Base-by-base conservation (phyloP, 306 rosid genomes). In the Castanospermum australe region DNA sequence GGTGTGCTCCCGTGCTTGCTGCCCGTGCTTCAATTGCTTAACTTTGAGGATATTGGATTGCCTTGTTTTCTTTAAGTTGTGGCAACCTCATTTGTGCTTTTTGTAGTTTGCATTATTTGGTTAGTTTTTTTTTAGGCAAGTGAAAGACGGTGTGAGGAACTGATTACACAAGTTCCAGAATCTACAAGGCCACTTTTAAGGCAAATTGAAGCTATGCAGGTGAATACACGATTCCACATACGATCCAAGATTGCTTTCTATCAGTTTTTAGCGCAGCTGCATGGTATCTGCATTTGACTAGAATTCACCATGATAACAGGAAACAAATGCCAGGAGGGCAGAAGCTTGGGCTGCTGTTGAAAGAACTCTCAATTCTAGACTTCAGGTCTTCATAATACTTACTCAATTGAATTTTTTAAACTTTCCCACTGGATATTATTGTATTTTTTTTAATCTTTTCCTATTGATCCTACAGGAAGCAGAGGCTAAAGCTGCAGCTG, bases 131-230 rank as follows among this genome's bases (percentile, higher is more conserved):
- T 74, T 56, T 75, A 96, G 99, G 98, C 96, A 79, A 96, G 99
- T 87, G 99, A 96, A 85, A 92, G 99, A 36, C 94, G 99, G 22
- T 91, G 98, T 78, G 99, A 96, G 84, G 99, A 96, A 77, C 78
- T 96, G 89, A 86, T 96, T 67, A 93, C 97, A 0, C 99, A 96
- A 89, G 98, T 96, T 79, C 99, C 99, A 24, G 99, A 96, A 70
- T 93, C 99, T 69, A 96, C 99, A 18, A 91, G 99, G 86, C 99
- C 99, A 0, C 98, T 96, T 81, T 84, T 96, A 71, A 89, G 99
- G 84, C 99, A 96, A 86, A 96, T 96, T 68, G 99, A 96, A 84
- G 99, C 97, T 78, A 96, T 96, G 97, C 98, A 96, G 98, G 99
- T 92, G 65, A 71, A 44, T 78, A 42, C 47, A 50, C n/a, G n/a